phyloP scores from a whole-genome alignment of 2,329 filamentous ascomycete genomes.

The Claviceps pusilla region DNA sequence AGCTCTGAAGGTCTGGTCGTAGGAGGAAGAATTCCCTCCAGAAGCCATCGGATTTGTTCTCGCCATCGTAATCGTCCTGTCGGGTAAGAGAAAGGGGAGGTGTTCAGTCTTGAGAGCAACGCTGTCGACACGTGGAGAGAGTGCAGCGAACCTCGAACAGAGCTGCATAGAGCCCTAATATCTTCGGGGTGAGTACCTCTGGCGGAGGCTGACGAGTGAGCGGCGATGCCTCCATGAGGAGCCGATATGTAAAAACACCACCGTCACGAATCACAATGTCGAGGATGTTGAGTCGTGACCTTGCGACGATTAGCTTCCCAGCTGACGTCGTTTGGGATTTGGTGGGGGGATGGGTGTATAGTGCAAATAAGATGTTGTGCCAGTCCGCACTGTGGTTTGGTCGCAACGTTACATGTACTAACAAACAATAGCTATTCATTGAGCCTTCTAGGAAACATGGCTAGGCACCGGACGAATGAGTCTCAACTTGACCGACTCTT shows the following conservation, averaged over 20 bases:
- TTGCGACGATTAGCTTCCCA: not conserved
- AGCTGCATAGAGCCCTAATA: conserved; percentile 74
- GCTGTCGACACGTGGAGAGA: conserved; percentile 3
- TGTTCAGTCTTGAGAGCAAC: conserved; percentile 16
- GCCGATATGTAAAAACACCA: conserved; percentile 1
- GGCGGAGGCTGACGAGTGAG: conserved; percentile 85
- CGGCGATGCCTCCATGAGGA: conserved; percentile 70
- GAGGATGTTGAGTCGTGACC: not conserved
- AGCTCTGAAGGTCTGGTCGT: conserved; percentile 55
- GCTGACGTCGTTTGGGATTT: not conserved
- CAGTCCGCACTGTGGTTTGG: not conserved
- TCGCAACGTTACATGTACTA: not conserved
- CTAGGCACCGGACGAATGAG: too few relatives aligned
- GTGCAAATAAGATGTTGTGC: not conserved
- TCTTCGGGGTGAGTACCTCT: conserved; percentile 84
- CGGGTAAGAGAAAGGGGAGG: conserved; percentile 2
- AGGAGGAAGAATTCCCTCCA: conserved; percentile 94
- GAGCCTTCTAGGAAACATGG: not conserved
- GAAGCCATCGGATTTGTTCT: conserved; percentile 72
- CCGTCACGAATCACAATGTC: not conserved
- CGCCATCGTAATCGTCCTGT: conserved; percentile 45
- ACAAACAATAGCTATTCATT: not conserved
- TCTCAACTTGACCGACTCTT: too few relatives aligned
- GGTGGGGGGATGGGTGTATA: not conserved
- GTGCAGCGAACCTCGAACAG: conserved; percentile 52